phyloP scores from a whole-genome alignment of 805 yeast genomes.

The Candida vaughaniae region DNA sequence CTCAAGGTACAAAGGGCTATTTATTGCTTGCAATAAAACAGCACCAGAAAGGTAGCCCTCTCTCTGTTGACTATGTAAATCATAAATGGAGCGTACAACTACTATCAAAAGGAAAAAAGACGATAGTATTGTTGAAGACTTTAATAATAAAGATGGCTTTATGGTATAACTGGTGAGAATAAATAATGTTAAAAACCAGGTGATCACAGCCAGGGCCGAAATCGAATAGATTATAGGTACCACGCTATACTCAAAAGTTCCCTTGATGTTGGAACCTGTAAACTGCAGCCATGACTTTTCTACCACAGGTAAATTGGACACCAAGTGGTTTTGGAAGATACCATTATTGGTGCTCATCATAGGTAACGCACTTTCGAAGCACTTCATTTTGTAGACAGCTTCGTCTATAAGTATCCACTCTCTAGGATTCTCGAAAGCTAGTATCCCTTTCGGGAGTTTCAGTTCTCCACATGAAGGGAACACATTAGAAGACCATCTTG shows the following conservation, averaged over 20 bases:
- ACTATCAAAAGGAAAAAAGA: conserved; percentile 54
- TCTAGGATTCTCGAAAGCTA: conserved; percentile 25
- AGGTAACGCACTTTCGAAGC: conserved; percentile 32
- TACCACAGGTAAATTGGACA: conserved; percentile 43
- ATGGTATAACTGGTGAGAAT: conserved; percentile 65
- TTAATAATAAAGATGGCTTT: conserved; percentile 54
- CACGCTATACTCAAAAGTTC: conserved; percentile 53
- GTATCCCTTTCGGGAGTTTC: conserved; percentile 30
- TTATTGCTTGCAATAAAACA: conserved; percentile 43
- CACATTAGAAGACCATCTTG: conserved; percentile 17
- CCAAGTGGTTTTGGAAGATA: conserved; percentile 23
- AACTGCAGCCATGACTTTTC: conserved; percentile 49
- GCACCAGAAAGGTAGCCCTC: conserved; percentile 44
- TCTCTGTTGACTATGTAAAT: conserved; percentile 48
- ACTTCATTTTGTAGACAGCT: conserved; percentile 29
- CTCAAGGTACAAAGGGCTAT: conserved; percentile 45
- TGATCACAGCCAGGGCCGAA: conserved; percentile 63
- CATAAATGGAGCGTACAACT: conserved; percentile 46
- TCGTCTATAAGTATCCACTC: conserved; percentile 22
- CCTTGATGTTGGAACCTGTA: conserved; percentile 29
- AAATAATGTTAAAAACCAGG: conserved; percentile 60
- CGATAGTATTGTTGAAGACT: conserved; percentile 50
- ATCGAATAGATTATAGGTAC: conserved; percentile 63
- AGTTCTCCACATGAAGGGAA: conserved; percentile 34
- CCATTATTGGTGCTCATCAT: conserved; percentile 40